A percentile compares a stretch with the other conserved stretches of the same genome.
Conservation (phyloP, 108 stramenopile genomes). For the Bacterosira constricta region DNA sequence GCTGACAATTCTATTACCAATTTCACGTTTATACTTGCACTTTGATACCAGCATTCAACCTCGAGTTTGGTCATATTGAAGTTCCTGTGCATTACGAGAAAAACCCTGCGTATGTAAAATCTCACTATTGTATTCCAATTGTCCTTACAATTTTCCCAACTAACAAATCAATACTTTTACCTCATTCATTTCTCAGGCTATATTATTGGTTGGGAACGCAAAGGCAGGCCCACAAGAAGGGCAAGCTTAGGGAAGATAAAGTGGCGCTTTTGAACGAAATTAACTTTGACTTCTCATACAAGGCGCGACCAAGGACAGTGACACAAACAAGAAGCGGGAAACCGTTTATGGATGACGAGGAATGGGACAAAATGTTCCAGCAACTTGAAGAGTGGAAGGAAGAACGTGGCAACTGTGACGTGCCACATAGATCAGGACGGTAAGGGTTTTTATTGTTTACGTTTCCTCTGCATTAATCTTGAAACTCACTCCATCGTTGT, state of each 20-base stretch:
- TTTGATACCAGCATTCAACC: too few species aligned
- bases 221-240: not conserved
- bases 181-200: not conserved
- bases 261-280: constrained; percentile 5
- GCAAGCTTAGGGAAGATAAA: constrained; percentile 16
- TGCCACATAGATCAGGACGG: constrained; percentile 10
- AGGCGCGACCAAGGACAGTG: not conserved
- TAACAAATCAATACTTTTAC: too few species aligned
- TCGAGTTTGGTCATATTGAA: too few species aligned
- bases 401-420: constrained; percentile 9
- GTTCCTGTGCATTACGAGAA: too few species aligned
- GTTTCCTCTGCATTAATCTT: not conserved
- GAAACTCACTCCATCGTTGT: too few species aligned
- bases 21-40: too few species aligned
- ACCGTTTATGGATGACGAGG: not conserved
- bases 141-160: too few species aligned
- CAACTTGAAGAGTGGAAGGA: constrained; percentile 13
- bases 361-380: constrained; percentile 5
- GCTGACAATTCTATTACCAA: too few species aligned
- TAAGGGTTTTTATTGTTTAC: not conserved
- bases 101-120: too few species aligned
- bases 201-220: constrained; percentile 14
- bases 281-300: constrained; percentile 1
- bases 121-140: too few species aligned
- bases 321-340: not conserved